phyloP scores from a whole-genome alignment of 352 stramenopile genomes.

The Aphanomyces astaci region DNA sequence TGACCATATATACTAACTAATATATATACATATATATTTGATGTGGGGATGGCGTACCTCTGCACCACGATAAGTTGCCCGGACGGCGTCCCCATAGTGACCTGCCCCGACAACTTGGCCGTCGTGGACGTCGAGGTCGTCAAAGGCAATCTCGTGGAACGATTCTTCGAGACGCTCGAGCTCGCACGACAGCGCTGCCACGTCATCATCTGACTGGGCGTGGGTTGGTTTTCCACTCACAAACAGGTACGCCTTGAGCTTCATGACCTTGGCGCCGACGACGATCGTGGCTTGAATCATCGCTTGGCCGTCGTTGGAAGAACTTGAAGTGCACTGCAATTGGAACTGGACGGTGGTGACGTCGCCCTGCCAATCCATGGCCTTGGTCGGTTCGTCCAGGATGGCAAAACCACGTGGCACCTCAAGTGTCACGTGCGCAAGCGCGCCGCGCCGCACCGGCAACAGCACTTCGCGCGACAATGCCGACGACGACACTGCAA shows the following conservation, averaged over 20 bases:
- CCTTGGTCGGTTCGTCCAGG: conserved; percentile 51
- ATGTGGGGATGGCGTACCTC: conserved; percentile 21
- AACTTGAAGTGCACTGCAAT: conserved; percentile 47
- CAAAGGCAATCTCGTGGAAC: conserved; percentile 63
- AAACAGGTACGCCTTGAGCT: conserved; percentile 48
- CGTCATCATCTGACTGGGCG: conserved; percentile 35
- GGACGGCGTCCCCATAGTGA: conserved; percentile 56
- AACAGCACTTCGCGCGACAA: conserved; percentile 61
- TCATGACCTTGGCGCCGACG: conserved; percentile 57
- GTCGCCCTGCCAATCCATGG: conserved; percentile 64
- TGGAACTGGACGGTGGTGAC: conserved; percentile 51
- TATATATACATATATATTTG: too few species aligned
- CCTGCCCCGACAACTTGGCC: conserved; percentile 45
- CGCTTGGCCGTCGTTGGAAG: conserved; percentile 45
- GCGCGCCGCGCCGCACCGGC: conserved; percentile 54
- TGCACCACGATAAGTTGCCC: conserved; percentile 48
- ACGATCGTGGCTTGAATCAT: conserved; percentile 67
- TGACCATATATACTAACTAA: too few species aligned
- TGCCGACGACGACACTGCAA: conserved; percentile 33
- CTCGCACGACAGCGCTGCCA: conserved; percentile 39
- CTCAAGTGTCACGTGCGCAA: conserved; percentile 69
- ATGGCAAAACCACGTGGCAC: conserved; percentile 51
- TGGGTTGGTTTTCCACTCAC: conserved; percentile 39
- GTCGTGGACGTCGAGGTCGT: conserved; percentile 55
- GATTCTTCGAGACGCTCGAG: conserved; percentile 65